A percentile compares a stretch with the other conserved stretches of the same genome.
phyloP scores from a whole-genome alignment of 169 alveolate species.

The Prorocentrum cordatum region DNA sequence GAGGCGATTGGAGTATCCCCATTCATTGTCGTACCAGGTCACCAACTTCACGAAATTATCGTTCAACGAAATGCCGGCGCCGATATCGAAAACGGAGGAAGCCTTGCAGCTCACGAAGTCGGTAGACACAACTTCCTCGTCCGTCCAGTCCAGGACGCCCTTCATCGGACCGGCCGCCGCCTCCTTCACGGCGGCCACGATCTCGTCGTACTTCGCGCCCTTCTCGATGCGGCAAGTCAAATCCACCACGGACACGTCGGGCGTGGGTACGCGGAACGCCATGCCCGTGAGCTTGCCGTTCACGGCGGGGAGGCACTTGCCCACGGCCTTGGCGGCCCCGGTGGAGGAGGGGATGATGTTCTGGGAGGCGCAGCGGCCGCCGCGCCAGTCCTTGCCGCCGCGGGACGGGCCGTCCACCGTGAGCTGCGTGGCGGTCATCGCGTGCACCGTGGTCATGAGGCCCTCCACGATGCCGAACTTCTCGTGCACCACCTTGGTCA shows the following conservation, averaged over 20 bases:
- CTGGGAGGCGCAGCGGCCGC: constrained; percentile 15
- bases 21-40: too few relatives aligned
- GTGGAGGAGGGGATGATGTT: constrained; percentile 24
- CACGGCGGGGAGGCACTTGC: constrained; percentile 8
- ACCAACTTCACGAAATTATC: too few relatives aligned
- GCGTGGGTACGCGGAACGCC: constrained; percentile 69
- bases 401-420: constrained; percentile 99
- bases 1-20: too few relatives aligned
- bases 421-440: constrained; percentile 97
- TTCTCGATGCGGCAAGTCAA: constrained; percentile 91
- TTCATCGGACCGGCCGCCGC: constrained; percentile 85
- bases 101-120: too few relatives aligned
- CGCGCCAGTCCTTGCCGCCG: constrained; percentile 12
- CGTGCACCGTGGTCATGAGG: constrained; percentile 99
- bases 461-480: constrained; percentile 97
- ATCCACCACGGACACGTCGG: constrained; percentile 90
- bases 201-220: constrained; percentile 88
- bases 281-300: constrained; percentile 2
- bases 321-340: constrained; percentile 35
- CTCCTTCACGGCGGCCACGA: constrained; percentile 88
- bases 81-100: too few relatives aligned
- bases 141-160: constrained; percentile 75
- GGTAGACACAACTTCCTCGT: neutral
- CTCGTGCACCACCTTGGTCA: constrained; percentile 91
- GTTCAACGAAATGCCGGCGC: too few relatives aligned